Conservation (phyloP, 1,284 basidiomycete species). For the Afroboletus lepidellus region DNA sequence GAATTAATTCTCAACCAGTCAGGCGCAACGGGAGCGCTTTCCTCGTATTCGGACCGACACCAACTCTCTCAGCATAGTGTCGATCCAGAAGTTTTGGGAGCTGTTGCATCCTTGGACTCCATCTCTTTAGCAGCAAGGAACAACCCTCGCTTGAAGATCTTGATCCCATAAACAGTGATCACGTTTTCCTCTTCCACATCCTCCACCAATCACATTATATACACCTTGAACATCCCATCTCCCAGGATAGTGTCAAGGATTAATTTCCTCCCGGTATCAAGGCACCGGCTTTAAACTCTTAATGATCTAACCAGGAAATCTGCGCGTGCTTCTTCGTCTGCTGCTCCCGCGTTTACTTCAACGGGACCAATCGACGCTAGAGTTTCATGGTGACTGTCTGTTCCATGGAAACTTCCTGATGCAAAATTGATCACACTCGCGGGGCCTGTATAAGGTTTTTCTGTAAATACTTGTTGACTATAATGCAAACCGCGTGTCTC, state of each 20-base stretch:
- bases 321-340: slow-evolving; percentile 5
- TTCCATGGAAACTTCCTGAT: slow-evolving; percentile 1
- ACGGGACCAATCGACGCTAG: slow-evolving; percentile 3
- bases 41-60: neutral
- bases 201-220: neutral
- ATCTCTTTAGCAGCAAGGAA: neutral
- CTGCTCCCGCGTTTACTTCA: slow-evolving; percentile 1
- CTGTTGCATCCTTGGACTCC: neutral
- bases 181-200: neutral
- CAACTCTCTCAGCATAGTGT: neutral
- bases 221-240: neutral
- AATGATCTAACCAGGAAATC: slow-evolving; percentile 11
- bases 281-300: slow-evolving; percentile 7
- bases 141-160: neutral
- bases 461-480: slow-evolving; percentile 7
- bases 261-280: slow-evolving; percentile 8
- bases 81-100: neutral
- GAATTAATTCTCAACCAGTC: neutral
- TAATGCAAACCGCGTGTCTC: neutral
- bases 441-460: slow-evolving; percentile 2
- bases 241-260: slow-evolving; percentile 5
- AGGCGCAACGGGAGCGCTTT: neutral
- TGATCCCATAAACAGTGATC: slow-evolving; percentile 2
- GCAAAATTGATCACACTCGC: neutral
- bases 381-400: slow-evolving; percentile 70